Base-by-base conservation (phyloP, 495 filamentous ascomycete genomes). In the Xylaria intraflava region DNA sequence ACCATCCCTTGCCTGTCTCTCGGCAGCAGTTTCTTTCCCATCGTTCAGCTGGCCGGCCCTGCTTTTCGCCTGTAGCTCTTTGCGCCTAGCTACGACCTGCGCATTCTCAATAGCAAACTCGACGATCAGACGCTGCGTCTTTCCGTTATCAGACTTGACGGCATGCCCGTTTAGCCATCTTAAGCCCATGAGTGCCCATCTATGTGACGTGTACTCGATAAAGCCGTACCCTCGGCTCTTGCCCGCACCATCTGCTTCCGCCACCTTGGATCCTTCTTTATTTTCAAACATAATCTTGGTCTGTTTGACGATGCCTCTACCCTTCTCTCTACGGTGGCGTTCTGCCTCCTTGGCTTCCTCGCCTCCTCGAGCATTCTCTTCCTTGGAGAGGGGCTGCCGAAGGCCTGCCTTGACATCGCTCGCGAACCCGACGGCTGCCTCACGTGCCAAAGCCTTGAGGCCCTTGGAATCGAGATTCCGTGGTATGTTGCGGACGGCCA, bases 41-140 rank as follows among this genome's bases (percentile, higher is more conserved):
- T 27, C 16, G 6, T 31, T 27, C 36, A 20, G 24, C 14, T 33
- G 27, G 29, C 27, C 26, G 9, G 43, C 49, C 43, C 78, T 65
- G 16, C 77, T 73, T 66, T 82, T 90, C 45, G 73, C 75, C 64
- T 95, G 85, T 20, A 77, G 74, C 55, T 91, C 87, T 56, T 78
- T 82, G 22, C 93, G 73, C 51, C 93, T 76, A 52, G 78, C 75
- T 31, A 99, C 87, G 4, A 99, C 93, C 61, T 96, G 89, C 6
- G 89, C 90, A 60, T 99, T 99, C 69, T 99, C 93, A 65, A 99
- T 96, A 11, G 93, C 92, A 72, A 99, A 99, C 66, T 99, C 93
- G 31, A 91, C 92, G 67, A 99, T 88, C 44, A 97, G 69, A 12
- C 91, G 76, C 45, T 72, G 70, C 48, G 72, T 75, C 64, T 78